Percentiles rank a stretch among this genome's conserved stretches.
These are phyloP conservation scores for Castanospermum australe DNA, from an alignment of 306 rosid genomes.

Conservation along the genomic window DNA sequence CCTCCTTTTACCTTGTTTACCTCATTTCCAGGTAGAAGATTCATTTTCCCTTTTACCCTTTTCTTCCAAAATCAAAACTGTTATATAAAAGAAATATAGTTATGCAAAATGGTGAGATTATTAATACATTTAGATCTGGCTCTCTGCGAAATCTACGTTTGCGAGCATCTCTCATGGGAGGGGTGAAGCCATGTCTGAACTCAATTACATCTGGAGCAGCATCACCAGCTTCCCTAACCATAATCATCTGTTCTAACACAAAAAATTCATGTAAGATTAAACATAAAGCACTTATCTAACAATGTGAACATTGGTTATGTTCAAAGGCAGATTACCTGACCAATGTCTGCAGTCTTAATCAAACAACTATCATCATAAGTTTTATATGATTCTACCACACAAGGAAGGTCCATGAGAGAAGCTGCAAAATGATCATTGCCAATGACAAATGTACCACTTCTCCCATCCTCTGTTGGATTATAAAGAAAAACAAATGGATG, in stretches of 20 bases:
- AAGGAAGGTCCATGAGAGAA: constrained; percentile 72
- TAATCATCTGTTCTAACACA: constrained; percentile 56
- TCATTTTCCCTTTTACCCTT: background rate
- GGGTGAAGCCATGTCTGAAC: constrained; percentile 92
- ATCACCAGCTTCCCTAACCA: constrained; percentile 63
- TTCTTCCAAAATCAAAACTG: background rate
- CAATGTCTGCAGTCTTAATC: constrained; percentile 64
- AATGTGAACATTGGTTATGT: background rate
- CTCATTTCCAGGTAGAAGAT: background rate
- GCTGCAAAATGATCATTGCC: constrained; percentile 62
- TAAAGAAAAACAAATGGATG: background rate
- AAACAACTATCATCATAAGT: constrained; percentile 65
- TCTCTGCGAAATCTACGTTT: constrained; percentile 94
- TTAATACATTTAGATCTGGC: constrained; percentile 82
- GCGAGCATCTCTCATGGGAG: constrained; percentile 96
- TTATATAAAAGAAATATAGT: background rate
- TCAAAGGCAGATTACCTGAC: constrained; percentile 46
- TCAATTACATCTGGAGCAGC: constrained; percentile 66
- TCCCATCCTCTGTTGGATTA: constrained; percentile 53
- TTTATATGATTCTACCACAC: constrained; percentile 70
- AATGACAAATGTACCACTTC: constrained; percentile 55
- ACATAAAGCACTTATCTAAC: background rate
- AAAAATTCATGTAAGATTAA: background rate
- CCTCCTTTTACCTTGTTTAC: background rate
- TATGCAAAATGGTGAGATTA: background rate